phyloP scores from a whole-genome alignment of 306 rosid genomes.

The Biancaea sappan region DNA sequence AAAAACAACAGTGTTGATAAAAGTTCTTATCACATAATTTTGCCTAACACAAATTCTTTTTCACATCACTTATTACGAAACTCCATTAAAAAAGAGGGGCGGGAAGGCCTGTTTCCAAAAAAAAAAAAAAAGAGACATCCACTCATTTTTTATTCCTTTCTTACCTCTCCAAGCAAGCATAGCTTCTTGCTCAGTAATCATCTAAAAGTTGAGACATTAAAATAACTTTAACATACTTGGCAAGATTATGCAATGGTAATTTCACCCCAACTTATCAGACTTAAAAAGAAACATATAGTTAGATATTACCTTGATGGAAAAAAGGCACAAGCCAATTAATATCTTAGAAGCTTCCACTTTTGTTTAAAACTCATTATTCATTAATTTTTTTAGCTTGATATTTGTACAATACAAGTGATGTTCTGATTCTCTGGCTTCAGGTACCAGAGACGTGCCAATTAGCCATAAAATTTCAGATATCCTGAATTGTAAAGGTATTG shows the following conservation, averaged over 20 bases:
- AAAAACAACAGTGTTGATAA: too few relatives aligned
- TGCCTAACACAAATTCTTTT: too few relatives aligned
- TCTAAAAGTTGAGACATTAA: background rate
- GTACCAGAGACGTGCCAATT: background rate
- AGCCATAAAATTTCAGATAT: background rate
- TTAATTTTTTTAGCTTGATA: background rate
- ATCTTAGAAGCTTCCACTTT: background rate
- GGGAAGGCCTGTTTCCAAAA: too few relatives aligned
- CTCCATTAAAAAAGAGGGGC: too few relatives aligned
- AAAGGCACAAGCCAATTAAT: background rate
- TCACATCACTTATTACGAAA: too few relatives aligned
- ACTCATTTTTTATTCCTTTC: background rate
- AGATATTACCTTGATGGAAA: background rate
- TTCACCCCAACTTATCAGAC: background rate
- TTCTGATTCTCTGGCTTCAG: slow-evolving; percentile 1
- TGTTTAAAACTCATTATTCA: background rate
- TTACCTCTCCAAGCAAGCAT: background rate
- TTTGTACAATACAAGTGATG: background rate
- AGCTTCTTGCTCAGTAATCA: background rate
- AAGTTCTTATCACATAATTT: too few relatives aligned
- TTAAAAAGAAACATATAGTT: background rate
- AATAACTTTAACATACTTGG: background rate
- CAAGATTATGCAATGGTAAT: background rate
- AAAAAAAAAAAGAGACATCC: too few relatives aligned
- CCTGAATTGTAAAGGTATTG: background rate